Base-by-base conservation (phyloP, 768 basidiomycete genomes). In the Phallus indusiatus region DNA sequence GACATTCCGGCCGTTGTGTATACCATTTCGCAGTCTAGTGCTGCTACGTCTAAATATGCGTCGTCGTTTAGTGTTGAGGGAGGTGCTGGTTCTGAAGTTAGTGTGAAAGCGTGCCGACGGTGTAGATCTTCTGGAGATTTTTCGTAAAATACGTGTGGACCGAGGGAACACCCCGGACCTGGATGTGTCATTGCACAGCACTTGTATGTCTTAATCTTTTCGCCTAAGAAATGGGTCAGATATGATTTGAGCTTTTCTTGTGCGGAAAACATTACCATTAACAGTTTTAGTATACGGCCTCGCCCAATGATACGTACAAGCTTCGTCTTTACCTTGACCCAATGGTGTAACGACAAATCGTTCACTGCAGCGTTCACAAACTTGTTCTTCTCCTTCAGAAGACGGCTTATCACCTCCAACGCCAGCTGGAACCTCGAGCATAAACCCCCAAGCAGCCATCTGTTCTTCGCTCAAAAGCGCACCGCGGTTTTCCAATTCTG, bases 11-110 rank as follows among this genome's bases (percentile, higher is more conserved):
- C 90, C 0, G 94, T 97, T 0, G 92, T 89, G 73, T 94, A 93
- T 9, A 97, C 78, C 90, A 98, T 93, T 72, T 99, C 96, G 67
- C 96, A 98, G 69, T 99, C 96, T 53, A 98, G 75, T 0, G 91
- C 91, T 5, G 85, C 89, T 4, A 97, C 81, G 59, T 94, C 89
- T 49, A 91, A 72, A 1, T 79, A 74, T 1, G 73, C 69, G 54
- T 74, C 73, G 11, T 67, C 67, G 53, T 75, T 68, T 55, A 24
- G 37, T 21, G 42, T 55, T 47, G 47, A 22, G 53, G 50, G 60
- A 24, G 56, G 46, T 17, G 58, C 56, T 1, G 64, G 62, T 3
- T 68, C 62, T 8, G 73, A 67, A 20, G 77, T 72, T 66, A 70
- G 49, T 36, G 91, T 82, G 71, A 94, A 96, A 0, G 86, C 70